Conservation (phyloP, 129 eudicot genomes). For the Lactuca sativa region DNA sequence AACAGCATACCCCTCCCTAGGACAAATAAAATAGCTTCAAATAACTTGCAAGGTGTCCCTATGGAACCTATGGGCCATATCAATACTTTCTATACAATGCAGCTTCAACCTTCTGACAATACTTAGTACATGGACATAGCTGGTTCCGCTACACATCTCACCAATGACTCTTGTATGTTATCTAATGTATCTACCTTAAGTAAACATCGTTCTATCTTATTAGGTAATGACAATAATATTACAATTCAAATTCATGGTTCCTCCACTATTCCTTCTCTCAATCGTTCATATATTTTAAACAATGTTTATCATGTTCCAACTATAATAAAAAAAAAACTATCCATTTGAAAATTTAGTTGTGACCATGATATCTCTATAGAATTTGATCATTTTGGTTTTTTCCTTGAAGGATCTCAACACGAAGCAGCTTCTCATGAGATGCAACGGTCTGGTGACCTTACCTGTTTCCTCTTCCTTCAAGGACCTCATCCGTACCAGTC, state of each 20-base stretch:
- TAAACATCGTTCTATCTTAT: background rate
- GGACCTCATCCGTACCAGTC: background rate
- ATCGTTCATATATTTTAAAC: background rate
- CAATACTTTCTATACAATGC: background rate
- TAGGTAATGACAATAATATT: background rate
- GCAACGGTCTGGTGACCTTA: too few relatives aligned
- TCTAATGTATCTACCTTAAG: background rate
- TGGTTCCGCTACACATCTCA: background rate
- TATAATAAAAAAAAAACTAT: too few relatives aligned
- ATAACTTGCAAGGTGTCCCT: background rate
- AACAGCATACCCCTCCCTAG: too few relatives aligned
- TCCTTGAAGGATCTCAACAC: too few relatives aligned
- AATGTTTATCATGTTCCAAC: background rate
- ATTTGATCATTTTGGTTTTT: too few relatives aligned
- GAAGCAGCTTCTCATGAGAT: too few relatives aligned
- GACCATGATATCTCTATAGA: too few relatives aligned
- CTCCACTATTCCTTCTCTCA: background rate
- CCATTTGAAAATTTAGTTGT: too few relatives aligned
- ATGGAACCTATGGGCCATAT: background rate
- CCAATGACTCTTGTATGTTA: background rate
- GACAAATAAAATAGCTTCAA: too few relatives aligned
- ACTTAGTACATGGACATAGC: background rate
- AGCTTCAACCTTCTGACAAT: background rate
- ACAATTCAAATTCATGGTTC: background rate
- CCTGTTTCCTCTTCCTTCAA: too few relatives aligned